These are phyloP conservation scores for Geotrichum restrictum DNA, from an alignment of 1,139 yeast species.

Conservation along the genomic window DNA sequence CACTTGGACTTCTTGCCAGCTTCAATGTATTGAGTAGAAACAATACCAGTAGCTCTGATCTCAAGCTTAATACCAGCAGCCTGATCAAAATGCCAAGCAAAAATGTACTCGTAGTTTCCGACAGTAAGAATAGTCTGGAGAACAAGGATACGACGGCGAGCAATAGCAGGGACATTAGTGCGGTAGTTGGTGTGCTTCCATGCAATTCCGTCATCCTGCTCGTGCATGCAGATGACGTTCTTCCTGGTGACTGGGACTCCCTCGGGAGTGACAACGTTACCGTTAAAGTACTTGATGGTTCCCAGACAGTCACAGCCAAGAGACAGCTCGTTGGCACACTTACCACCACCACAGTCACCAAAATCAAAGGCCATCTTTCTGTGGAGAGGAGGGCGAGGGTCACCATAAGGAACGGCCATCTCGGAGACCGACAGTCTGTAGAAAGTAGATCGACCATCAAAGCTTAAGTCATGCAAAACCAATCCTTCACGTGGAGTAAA, in stretches of 20 bases:
- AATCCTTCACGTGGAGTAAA: constrained; percentile 80
- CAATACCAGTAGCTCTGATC: constrained; percentile 84
- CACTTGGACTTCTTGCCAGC: constrained; percentile 69
- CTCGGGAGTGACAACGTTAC: constrained; percentile 52
- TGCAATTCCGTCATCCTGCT: constrained; percentile 77
- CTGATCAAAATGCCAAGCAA: constrained; percentile 73
- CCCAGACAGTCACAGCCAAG: too few species aligned
- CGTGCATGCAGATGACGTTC: constrained; percentile 83
- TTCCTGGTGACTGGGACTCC: constrained; percentile 67
- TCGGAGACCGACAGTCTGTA: constrained; percentile 77
- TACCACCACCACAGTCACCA: constrained; percentile 89
- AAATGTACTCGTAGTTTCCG: constrained; percentile 82
- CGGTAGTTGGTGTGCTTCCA: constrained; percentile 85
- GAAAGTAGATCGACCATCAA: constrained; percentile 77
- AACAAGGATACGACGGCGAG: constrained; percentile 81
- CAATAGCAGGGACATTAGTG: constrained; percentile 67
- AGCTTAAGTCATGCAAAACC: constrained; percentile 69
- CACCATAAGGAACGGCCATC: constrained; percentile 92
- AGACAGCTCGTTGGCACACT: constrained; percentile 65
- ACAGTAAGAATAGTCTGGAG: constrained; percentile 86
- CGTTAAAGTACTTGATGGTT: constrained; percentile 78
- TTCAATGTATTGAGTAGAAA: constrained; percentile 68
- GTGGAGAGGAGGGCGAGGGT: constrained; percentile 85
- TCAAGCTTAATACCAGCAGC: constrained; percentile 81
- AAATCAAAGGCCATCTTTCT: constrained; percentile 90